Conservation (phyloP, 2,329 filamentous ascomycete genomes). For the Penicillium sp. region DNA sequence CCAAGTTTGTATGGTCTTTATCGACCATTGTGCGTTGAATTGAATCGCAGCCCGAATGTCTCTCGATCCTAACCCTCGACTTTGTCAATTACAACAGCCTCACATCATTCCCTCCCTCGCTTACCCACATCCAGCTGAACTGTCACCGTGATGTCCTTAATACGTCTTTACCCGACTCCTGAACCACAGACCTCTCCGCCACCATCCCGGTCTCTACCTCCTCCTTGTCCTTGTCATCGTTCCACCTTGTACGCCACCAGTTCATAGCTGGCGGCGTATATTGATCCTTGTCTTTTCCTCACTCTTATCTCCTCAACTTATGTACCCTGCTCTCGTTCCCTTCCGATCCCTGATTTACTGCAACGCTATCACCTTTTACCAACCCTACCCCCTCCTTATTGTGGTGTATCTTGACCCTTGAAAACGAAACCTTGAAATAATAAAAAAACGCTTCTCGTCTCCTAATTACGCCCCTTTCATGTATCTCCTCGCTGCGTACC, state of each 20-base stretch:
- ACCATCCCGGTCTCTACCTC: conserved; percentile 1
- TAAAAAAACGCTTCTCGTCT: conserved; percentile 6
- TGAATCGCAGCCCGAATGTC: conserved; percentile 19
- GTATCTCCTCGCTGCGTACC: not conserved
- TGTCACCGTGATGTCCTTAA: conserved; percentile 4
- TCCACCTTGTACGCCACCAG: conserved; percentile 1
- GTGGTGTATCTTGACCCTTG: conserved; percentile 4
- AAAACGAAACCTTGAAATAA: conserved; percentile 6
- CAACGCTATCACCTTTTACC: conserved; percentile 2
- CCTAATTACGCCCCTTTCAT: not conserved
- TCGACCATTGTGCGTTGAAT: conserved; percentile 17
- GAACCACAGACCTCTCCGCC: conserved; percentile 4
- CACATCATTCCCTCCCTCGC: not conserved
- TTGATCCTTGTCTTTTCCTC: conserved; percentile 5
- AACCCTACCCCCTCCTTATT: conserved; percentile 1
- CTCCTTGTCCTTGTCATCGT: conserved; percentile 3
- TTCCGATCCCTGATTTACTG: conserved; percentile 3
- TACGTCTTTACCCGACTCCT: not conserved
- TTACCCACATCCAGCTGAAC: conserved; percentile 5
- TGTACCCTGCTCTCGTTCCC: not conserved
- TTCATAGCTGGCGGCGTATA: not conserved
- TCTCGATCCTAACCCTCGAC: conserved; percentile 7
- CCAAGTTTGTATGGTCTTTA: conserved; percentile 20
- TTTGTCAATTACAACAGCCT: conserved; percentile 5
- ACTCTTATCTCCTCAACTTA: conserved; percentile 2